These are phyloP conservation scores for Dioscorea alata DNA, from an alignment of 106 monocot genomes.

Conservation along the genomic window DNA sequence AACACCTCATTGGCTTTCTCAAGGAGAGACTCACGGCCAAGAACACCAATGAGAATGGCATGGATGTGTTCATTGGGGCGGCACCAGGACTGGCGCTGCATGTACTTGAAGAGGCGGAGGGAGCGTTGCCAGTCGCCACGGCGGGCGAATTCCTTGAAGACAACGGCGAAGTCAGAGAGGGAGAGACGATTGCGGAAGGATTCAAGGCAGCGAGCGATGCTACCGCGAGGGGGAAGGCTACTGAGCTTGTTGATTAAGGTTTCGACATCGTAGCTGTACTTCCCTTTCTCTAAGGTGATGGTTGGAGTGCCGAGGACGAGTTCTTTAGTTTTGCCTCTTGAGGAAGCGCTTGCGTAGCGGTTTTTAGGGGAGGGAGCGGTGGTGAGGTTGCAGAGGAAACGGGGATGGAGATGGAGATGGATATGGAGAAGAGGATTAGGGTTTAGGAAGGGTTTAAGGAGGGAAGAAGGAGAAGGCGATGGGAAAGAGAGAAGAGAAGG, in stretches of 20 bases:
- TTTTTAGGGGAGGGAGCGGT: neutral
- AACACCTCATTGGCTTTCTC: slow-evolving; percentile 78
- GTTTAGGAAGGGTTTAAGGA: neutral
- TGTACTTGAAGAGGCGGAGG: slow-evolving; percentile 96
- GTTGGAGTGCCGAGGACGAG: slow-evolving; percentile 51
- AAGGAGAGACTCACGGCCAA: slow-evolving; percentile 69
- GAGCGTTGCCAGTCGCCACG: slow-evolving; percentile 96
- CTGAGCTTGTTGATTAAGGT: slow-evolving; percentile 88
- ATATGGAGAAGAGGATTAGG: neutral
- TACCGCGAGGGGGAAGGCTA: slow-evolving; percentile 88
- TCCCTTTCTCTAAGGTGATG: slow-evolving; percentile 53
- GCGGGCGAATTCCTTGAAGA: slow-evolving; percentile 86
- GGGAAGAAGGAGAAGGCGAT: neutral
- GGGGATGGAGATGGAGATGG: neutral
- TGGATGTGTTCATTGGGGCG: slow-evolving; percentile 95
- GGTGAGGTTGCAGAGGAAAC: neutral
- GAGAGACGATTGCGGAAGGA: slow-evolving; percentile 72
- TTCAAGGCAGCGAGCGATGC: slow-evolving; percentile 92
- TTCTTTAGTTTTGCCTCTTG: slow-evolving; percentile 43
- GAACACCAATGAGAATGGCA: slow-evolving; percentile 79
- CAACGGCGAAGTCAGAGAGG: slow-evolving; percentile 74
- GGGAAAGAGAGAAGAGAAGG: no score
- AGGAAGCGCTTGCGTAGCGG: neutral
- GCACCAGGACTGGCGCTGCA: slow-evolving; percentile 96
- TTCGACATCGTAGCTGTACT: slow-evolving; percentile 80